Conservation (phyloP, 1,284 basidiomycete species). For the Athelia psychrophila region DNA sequence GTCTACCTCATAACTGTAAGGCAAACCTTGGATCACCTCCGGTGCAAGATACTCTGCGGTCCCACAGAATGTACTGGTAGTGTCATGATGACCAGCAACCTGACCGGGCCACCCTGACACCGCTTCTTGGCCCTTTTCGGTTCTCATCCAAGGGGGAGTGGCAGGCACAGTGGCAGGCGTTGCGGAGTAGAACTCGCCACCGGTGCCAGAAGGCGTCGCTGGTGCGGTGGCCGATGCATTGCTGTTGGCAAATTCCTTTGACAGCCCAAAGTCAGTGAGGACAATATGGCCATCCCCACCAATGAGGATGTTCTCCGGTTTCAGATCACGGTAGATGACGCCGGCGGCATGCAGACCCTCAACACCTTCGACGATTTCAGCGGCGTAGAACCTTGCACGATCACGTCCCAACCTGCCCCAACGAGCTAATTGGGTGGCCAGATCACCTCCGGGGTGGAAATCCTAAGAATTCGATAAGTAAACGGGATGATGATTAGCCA, state of each 20-base stretch:
- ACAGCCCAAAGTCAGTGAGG: constrained; percentile 93
- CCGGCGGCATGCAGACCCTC: constrained; percentile 88
- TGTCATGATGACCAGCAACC: constrained; percentile 48
- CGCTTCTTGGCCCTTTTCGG: constrained; percentile 46
- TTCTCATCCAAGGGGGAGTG: constrained; percentile 72
- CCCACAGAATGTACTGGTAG: constrained; percentile 84
- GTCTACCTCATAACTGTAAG: constrained; percentile 94
- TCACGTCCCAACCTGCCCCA: constrained; percentile 92
- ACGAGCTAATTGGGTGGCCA: constrained; percentile 93
- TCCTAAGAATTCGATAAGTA: constrained; percentile 50
- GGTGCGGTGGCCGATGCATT: constrained; percentile 44
- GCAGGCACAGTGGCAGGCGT: constrained; percentile 41
- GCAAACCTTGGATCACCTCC: constrained; percentile 88
- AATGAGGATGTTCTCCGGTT: constrained; percentile 95
- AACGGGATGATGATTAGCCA: constrained; percentile 9
- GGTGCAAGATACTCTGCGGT: constrained; percentile 95
- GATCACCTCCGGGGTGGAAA: constrained; percentile 94
- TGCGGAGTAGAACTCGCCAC: constrained; percentile 50
- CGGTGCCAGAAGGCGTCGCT: constrained; percentile 51
- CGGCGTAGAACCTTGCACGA: constrained; percentile 92
- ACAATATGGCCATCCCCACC: constrained; percentile 93
- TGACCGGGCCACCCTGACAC: constrained; percentile 54
- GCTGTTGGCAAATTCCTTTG: constrained; percentile 78
- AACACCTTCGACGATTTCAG: constrained; percentile 93
- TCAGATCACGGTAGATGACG: constrained; percentile 88